Evolutionary conservation across 352 stramenopile species (phyloP).

Genomic region (Globisporangium viniferum): DNA sequence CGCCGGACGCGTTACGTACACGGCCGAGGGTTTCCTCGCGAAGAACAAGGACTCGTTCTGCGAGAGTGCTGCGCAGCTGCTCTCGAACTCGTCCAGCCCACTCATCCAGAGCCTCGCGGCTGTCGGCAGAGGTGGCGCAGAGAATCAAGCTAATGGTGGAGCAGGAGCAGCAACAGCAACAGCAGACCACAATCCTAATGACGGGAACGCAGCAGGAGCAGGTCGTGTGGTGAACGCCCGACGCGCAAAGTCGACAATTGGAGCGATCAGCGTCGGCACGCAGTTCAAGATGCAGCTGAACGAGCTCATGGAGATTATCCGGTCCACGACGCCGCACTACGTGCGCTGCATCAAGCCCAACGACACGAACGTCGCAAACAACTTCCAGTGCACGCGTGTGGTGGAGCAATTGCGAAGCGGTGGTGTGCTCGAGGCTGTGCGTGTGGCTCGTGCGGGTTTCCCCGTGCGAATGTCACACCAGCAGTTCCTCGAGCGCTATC

Average conservation of each 20-base stretch:
- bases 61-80: slow-evolving; percentile 54
- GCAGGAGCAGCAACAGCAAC: neutral
- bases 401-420: slow-evolving; percentile 85
- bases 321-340: slow-evolving; percentile 95
- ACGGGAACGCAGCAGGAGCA: slow-evolving; percentile 5
- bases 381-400: slow-evolving; percentile 77
- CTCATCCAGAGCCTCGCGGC: slow-evolving; percentile 58
- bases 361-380: slow-evolving; percentile 64
- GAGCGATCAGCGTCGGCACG: slow-evolving; percentile 71
- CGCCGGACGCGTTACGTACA: slow-evolving; percentile 80
- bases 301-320: slow-evolving; percentile 92
- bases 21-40: slow-evolving; percentile 73
- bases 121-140: neutral
- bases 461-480: slow-evolving; percentile 77
- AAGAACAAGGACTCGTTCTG: slow-evolving; percentile 92
- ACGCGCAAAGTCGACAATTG: slow-evolving; percentile 57
- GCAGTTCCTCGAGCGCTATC: slow-evolving; percentile 75
- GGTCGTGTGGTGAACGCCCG: slow-evolving; percentile 9
- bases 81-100: slow-evolving; percentile 52
- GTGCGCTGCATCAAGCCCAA: slow-evolving; percentile 99
- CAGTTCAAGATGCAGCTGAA: slow-evolving; percentile 95
- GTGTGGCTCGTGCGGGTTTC: slow-evolving; percentile 80
- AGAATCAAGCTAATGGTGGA: neutral
- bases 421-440: slow-evolving; percentile 86
- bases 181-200: neutral